Conservation (phyloP, 2,329 filamentous ascomycete species). For the Arachnopeziza araneosa region DNA sequence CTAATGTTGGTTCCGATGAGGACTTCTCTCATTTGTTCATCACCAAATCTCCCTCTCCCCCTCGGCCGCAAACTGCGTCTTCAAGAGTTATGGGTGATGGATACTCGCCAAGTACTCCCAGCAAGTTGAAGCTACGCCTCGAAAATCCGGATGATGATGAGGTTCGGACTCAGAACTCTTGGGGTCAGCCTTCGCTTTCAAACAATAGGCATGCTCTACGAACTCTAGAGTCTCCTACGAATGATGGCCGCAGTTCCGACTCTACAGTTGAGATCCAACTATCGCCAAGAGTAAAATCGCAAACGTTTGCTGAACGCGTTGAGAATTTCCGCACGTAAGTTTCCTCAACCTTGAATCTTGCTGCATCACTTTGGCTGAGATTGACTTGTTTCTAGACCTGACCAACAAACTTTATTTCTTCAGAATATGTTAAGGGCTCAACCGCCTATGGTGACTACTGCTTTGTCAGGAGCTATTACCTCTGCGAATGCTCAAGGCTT, state of each 20-base stretch:
- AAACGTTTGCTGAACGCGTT: slow-evolving; percentile 20
- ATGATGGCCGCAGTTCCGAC: slow-evolving; percentile 7
- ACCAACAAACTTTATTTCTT: slow-evolving; percentile 28
- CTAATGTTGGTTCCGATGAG: not conserved
- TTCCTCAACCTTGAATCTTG: not conserved
- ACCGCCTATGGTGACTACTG: slow-evolving; percentile 15
- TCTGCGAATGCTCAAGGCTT: slow-evolving; percentile 30
- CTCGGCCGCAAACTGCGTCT: not conserved
- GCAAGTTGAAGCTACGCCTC: not conserved
- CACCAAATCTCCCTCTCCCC: not conserved
- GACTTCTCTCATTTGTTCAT: not conserved
- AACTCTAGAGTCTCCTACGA: not conserved
- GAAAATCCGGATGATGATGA: slow-evolving; percentile 11
- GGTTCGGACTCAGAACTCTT: slow-evolving; percentile 14
- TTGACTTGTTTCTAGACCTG: slow-evolving; percentile 12
- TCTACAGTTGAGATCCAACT: slow-evolving; percentile 20
- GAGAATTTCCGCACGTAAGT: slow-evolving; percentile 24
- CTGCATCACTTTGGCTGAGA: not conserved
- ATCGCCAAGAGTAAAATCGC: slow-evolving; percentile 12
- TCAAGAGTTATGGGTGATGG: slow-evolving; percentile 1
- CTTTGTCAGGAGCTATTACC: slow-evolving; percentile 27
- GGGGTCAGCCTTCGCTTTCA: slow-evolving; percentile 8
- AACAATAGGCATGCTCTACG: not conserved
- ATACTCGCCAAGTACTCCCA: slow-evolving; percentile 6
- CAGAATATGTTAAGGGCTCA: slow-evolving; percentile 29